These are phyloP conservation scores for Apiotrichum veenhuisii DNA, from an alignment of 1,284 basidiomycete species.

Conservation along the genomic window DNA sequence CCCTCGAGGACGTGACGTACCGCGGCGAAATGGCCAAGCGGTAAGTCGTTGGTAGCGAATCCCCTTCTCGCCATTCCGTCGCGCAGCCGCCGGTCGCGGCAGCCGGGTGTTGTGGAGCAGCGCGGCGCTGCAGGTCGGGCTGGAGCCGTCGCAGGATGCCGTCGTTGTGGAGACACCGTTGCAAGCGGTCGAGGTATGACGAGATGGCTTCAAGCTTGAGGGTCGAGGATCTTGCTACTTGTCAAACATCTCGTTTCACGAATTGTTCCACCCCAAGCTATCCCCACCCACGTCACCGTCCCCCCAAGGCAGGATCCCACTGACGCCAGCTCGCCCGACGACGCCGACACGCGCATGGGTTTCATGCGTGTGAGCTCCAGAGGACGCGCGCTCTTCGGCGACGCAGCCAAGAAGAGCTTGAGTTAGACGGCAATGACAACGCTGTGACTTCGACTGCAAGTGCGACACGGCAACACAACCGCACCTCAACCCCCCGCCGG, in stretches of 20 bases:
- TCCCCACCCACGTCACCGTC: too few relatives aligned
- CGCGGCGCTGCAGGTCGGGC: too few relatives aligned
- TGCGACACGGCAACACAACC: too few relatives aligned
- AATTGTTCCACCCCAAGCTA: too few relatives aligned
- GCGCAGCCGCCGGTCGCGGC: background rate
- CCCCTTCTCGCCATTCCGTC: background rate
- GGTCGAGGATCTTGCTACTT: too few relatives aligned
- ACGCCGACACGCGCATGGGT: conserved; percentile 37
- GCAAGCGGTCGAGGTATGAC: too few relatives aligned
- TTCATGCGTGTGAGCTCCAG: conserved; percentile 34
- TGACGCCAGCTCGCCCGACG: conserved; percentile 31
- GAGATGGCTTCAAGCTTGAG: too few relatives aligned
- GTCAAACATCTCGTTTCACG: too few relatives aligned
- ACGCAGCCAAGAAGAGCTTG: conserved; percentile 3
- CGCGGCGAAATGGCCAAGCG: conserved; percentile 44
- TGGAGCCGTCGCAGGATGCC: too few relatives aligned
- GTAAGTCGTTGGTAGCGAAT: conserved; percentile 32
- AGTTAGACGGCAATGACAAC: background rate
- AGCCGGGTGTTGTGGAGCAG: too few relatives aligned
- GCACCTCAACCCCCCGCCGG: background rate
- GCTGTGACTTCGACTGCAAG: background rate
- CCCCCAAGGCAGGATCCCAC: too few relatives aligned
- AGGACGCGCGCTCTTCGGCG: conserved; percentile 39
- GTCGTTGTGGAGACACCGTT: too few relatives aligned
- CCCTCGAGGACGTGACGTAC: conserved; percentile 46